phyloP scores from a whole-genome alignment of 805 yeast genomes.

The Kluyveromyces nonfermentans region DNA sequence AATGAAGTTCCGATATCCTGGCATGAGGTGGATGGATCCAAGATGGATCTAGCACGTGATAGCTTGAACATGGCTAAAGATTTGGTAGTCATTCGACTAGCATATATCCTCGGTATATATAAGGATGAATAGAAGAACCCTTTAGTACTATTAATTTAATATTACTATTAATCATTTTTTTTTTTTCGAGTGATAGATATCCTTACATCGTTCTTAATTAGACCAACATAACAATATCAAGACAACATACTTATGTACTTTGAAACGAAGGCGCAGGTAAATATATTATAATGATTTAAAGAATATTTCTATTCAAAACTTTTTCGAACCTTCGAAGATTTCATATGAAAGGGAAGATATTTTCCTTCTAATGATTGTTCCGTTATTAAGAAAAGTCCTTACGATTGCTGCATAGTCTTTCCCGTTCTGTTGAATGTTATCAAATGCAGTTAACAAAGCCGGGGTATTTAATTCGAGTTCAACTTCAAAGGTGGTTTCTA shows the following conservation, averaged over 20 bases:
- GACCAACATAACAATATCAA: neutral
- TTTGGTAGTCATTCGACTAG: constrained; percentile 79
- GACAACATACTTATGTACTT: too few relatives aligned
- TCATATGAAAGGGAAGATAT: constrained; percentile 26
- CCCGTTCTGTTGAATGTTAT: constrained; percentile 36
- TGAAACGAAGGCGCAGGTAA: neutral
- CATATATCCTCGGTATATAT: constrained; percentile 80
- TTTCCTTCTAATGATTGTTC: constrained; percentile 37
- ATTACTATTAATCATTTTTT: constrained; percentile 1
- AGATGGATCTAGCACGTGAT: constrained; percentile 85
- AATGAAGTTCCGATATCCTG: constrained; percentile 82
- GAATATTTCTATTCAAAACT: constrained; percentile 10
- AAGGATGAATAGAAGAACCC: constrained; percentile 28
- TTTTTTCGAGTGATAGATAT: neutral
- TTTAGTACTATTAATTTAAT: too few relatives aligned
- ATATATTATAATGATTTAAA: neutral
- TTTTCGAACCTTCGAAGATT: constrained; percentile 31
- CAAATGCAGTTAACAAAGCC: constrained; percentile 33
- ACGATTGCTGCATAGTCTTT: constrained; percentile 50
- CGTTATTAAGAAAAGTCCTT: constrained; percentile 50
- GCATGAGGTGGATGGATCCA: constrained; percentile 96
- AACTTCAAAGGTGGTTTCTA: constrained; percentile 33
- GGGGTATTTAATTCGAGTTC: constrained; percentile 44
- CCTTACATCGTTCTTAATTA: neutral
- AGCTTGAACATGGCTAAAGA: constrained; percentile 91